phyloP scores from a whole-genome alignment of 257 asterid genomes.

The Nicotiana paniculata region DNA sequence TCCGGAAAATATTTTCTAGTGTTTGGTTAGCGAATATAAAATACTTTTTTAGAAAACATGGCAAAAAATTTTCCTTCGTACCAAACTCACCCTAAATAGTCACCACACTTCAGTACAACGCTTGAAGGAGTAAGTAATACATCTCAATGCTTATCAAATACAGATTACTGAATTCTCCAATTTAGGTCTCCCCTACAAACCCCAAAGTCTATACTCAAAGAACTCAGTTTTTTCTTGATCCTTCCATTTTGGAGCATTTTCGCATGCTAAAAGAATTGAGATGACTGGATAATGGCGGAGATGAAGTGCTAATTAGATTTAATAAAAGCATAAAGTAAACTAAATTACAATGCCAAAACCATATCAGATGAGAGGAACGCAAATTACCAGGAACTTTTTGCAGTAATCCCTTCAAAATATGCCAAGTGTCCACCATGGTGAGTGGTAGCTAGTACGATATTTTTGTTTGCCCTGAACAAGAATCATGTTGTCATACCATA shows the following conservation, averaged over 20 bases:
- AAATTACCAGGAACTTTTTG: constrained; percentile 56
- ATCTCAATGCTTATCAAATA: background rate
- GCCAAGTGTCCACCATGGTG: constrained; percentile 85
- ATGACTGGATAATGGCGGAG: background rate
- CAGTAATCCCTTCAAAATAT: constrained; percentile 72
- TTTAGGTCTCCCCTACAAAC: background rate
- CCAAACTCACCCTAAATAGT: background rate
- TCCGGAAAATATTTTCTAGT: too few species aligned
- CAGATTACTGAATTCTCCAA: background rate
- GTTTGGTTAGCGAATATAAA: too few species aligned
- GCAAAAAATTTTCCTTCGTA: too few species aligned
- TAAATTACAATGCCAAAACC: constrained; percentile 1
- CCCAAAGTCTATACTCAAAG: background rate
- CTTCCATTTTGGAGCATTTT: background rate
- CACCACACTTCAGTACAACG: background rate
- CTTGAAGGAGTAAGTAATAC: background rate
- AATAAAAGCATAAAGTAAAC: background rate
- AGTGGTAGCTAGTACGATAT: constrained; percentile 69
- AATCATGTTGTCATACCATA: background rate
- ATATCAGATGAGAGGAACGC: background rate
- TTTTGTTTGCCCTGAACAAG: constrained; percentile 53
- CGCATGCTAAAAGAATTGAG: background rate
- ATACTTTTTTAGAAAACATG: too few species aligned
- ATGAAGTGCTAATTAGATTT: background rate
- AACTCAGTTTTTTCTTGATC: background rate